Conservation (phyloP, 192 early-diverging fungal genomes). For the Mortierella hygrophila region DNA sequence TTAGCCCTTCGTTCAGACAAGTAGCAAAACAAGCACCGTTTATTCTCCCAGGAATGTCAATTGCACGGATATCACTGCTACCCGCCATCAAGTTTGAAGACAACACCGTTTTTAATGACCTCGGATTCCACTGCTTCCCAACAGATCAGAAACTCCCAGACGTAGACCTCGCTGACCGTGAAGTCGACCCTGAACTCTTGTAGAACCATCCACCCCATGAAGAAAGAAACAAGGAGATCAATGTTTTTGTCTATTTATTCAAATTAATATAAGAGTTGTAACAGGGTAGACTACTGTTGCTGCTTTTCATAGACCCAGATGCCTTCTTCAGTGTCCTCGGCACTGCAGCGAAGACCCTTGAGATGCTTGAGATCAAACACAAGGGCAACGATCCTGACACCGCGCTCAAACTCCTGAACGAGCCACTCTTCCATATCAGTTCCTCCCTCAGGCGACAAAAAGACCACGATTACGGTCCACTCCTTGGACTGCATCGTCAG, state of each 20-base stretch:
- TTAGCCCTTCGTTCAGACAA: conserved; percentile 43
- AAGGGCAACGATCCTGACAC: conserved; percentile 63
- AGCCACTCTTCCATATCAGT: conserved; percentile 61
- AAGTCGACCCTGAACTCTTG: conserved; percentile 35
- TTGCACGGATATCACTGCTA: conserved; percentile 16
- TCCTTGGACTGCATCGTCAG: conserved; percentile 44
- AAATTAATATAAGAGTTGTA: neutral
- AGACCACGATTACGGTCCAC: conserved; percentile 64
- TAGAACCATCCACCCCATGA: neutral
- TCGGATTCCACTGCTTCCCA: conserved; percentile 41
- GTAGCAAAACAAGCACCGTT: conserved; percentile 41
- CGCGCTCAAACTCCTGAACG: conserved; percentile 56
- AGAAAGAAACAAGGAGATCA: neutral
- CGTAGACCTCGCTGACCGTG: conserved; percentile 21
- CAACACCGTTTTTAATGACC: conserved; percentile 45
- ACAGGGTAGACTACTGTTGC: neutral
- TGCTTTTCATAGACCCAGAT: conserved; percentile 64
- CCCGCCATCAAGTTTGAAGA: conserved; percentile 50
- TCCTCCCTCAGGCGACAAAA: conserved; percentile 64
- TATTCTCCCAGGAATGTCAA: conserved; percentile 39
- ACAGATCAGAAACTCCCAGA: conserved; percentile 11
- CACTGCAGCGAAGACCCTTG: conserved; percentile 49
- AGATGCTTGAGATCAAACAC: conserved; percentile 68
- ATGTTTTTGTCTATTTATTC: neutral
- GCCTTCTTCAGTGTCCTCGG: conserved; percentile 59